These are phyloP conservation scores for Bolboschoenoplectus hybrid DNA, from an alignment of 202 grass and related monocot species.

Conservation along the genomic window DNA sequence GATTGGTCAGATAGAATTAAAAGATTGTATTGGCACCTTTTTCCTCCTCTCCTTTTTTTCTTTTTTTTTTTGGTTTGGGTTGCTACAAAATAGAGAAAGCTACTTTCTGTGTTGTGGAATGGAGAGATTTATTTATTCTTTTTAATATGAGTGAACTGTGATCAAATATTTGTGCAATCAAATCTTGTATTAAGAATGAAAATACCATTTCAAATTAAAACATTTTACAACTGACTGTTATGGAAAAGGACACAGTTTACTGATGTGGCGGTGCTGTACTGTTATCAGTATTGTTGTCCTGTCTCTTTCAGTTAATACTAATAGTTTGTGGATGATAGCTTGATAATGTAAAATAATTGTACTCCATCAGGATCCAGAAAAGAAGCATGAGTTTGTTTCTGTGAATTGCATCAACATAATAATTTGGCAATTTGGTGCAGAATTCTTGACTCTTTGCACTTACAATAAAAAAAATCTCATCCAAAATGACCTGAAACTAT, in stretches of 20 bases:
- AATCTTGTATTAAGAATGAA: constrained; percentile 1
- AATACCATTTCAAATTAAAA: background rate
- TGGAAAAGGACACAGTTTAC: background rate
- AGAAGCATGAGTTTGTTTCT: background rate
- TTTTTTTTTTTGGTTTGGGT: background rate
- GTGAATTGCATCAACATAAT: background rate
- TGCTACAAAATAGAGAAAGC: constrained; percentile 14
- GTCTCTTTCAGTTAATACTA: background rate
- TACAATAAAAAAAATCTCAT: background rate
- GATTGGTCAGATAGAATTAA: constrained; percentile 28
- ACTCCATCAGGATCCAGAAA: background rate
- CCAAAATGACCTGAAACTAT: background rate
- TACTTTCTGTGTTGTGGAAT: constrained; percentile 12
- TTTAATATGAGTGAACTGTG: constrained; percentile 2
- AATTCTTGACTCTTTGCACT: background rate
- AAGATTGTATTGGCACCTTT: constrained; percentile 1
- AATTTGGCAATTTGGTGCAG: background rate
- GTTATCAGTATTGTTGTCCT: background rate
- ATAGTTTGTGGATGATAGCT: background rate
- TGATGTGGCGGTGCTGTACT: background rate
- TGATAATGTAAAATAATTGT: background rate
- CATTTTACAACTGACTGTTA: background rate
- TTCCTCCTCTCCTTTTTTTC: background rate
- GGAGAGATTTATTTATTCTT: constrained; percentile 33
- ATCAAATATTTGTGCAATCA: constrained; percentile 18